Evolutionary conservation across 768 basidiomycete species (phyloP).

Genomic region (Agrocybe chaxingu): DNA sequence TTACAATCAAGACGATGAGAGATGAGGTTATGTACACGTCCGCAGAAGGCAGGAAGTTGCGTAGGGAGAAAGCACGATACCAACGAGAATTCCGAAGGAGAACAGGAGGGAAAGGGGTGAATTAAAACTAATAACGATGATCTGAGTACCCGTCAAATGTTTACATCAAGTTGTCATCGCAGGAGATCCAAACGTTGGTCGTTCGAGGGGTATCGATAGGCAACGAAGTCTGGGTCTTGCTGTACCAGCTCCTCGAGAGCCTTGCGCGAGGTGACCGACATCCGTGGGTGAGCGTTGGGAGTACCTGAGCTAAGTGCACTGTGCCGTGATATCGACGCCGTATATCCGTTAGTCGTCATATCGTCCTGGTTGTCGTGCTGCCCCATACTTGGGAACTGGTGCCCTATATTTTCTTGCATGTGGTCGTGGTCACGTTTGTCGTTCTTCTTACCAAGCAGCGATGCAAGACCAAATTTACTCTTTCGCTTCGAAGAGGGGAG

Average conservation of each 20-base stretch:
- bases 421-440: constrained; percentile 29
- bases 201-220: constrained; percentile 82
- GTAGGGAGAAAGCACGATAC: constrained; percentile 16
- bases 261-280: constrained; percentile 67
- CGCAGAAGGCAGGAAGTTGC: constrained; percentile 12
- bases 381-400: constrained; percentile 48
- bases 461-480: constrained; percentile 68
- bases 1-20: constrained; percentile 17
- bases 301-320: constrained; percentile 40
- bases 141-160: constrained; percentile 1
- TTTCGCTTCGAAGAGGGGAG: constrained; percentile 55
- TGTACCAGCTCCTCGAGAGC: constrained; percentile 76
- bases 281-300: constrained; percentile 37
- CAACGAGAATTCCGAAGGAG: constrained; percentile 5
- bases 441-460: constrained; percentile 60
- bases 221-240: constrained; percentile 83
- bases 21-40: constrained; percentile 20
- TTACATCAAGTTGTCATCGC: constrained; percentile 21
- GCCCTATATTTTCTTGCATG: constrained; percentile 32
- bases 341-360: constrained; percentile 38
- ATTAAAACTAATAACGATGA: background rate
- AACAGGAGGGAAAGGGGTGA: constrained; percentile 9
- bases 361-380: constrained; percentile 52
- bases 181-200: constrained; percentile 67
- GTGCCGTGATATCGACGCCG: constrained; percentile 48